A percentile compares a stretch with the other conserved stretches of the same genome.
phyloP scores from a whole-genome alignment of 2,329 filamentous ascomycete genomes.

The Dissoconium aciculare region DNA sequence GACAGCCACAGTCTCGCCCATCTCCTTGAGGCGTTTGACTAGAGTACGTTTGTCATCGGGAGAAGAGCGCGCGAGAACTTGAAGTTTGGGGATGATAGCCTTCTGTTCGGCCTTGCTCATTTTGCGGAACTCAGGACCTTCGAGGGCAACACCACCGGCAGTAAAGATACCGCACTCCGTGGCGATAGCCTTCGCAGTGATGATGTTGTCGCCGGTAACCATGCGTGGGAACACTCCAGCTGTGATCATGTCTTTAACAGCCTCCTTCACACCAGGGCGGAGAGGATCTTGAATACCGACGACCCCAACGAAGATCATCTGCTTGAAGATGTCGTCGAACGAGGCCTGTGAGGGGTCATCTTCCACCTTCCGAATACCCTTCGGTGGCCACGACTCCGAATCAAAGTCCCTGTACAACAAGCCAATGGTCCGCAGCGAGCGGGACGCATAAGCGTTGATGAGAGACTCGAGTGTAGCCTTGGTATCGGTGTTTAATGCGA shows the following conservation, averaged over 20 bases:
- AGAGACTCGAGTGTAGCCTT: constrained; percentile 46
- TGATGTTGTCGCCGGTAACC: constrained; percentile 59
- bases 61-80: constrained; percentile 53
- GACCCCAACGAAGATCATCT: constrained; percentile 59
- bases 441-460: constrained; percentile 63
- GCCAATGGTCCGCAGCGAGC: constrained; percentile 72
- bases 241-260: constrained; percentile 50
- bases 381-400: constrained; percentile 54
- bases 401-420: constrained; percentile 74
- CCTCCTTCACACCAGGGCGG: constrained; percentile 50
- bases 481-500: constrained; percentile 41
- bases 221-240: constrained; percentile 60
- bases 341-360: constrained; percentile 48
- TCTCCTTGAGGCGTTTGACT: constrained; percentile 47
- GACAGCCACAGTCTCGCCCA: constrained; percentile 52
- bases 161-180: constrained; percentile 53
- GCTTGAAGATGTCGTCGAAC: constrained; percentile 52
- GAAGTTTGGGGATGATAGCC: constrained; percentile 45
- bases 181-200: constrained; percentile 59
- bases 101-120: constrained; percentile 34
- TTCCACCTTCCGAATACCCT: constrained; percentile 41
- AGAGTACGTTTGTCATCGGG: constrained; percentile 55
- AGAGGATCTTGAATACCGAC: constrained; percentile 65
- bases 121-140: constrained; percentile 32
- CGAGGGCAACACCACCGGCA: constrained; percentile 29